Evolutionary conservation across 441 rosid species (phyloP), one percentile per base, ranked within the genome.

Genomic region (Gossypium laxum): DNA sequence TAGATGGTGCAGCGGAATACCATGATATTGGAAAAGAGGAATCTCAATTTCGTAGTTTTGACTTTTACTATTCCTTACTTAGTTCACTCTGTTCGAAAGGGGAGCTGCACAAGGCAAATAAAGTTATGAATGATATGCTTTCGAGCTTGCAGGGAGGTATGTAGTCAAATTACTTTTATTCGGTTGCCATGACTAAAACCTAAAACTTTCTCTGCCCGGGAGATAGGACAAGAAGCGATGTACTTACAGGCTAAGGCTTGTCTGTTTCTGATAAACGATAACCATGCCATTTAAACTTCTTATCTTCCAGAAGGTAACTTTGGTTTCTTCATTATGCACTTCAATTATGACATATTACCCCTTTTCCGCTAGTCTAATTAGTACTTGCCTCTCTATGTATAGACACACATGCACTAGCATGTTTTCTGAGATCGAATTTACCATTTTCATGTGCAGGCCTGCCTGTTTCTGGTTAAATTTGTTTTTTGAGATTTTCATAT

Each of bases 81-180:
- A 72, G 79, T 69, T 84, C 83, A 58, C 80, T 82, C 71, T 84
- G 88, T 76, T 77, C 80, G 51, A 79, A 51, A 57, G 85, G 88
- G 69, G 77, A 84, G 75, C 67, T 84, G 56, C 64, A 70, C 70
- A 75, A 82, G 74, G 88, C 85, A 62, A 82, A 80, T 62, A 75
- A 69, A 45, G 48, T 82, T 0, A 59, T 82, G 48, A 68, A 75
- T 58, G 72, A 76, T 32, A 65, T 77, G 77, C 77, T 82, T 70
- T 82, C 84, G 12, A 71, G 75, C 63, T 69, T 70, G 75, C 68
- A 73, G 19, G 62, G 47, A 67, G 21, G 43, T 59, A 47, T 45
- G 18, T 59, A 70, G 70, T 34, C 56, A 65, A 11, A 43, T 56
- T 61, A 41, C 32, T 21, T 5, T 24, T 5, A 5, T 19, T 30